A percentile compares a stretch with the other conserved stretches of the same genome.
Conservation (phyloP, 2,329 filamentous ascomycete genomes). For the Hypoxylon sp. region DNA sequence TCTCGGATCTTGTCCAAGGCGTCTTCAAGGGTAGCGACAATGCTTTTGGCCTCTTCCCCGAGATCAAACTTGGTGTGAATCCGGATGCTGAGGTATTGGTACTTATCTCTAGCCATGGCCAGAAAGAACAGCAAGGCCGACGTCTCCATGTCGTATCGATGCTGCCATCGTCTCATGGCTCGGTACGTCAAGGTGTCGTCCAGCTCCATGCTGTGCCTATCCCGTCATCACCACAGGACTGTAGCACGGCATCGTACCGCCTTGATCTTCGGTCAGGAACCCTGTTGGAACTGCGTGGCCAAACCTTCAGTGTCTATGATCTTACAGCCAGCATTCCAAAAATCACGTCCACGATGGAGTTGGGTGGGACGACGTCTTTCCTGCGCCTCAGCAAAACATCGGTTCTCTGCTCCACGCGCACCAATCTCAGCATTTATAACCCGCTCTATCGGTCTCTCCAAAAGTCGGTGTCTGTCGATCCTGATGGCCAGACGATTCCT, state of each 20-base stretch:
- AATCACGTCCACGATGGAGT: constrained; percentile 66
- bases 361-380: constrained; percentile 70
- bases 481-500: constrained; percentile 55
- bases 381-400: constrained; percentile 75
- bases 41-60: constrained; percentile 64
- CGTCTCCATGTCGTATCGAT: constrained; percentile 50
- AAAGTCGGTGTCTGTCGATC: constrained; percentile 61
- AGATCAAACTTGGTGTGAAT: constrained; percentile 58
- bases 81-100: constrained; percentile 67
- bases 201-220: constrained; percentile 50
- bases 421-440: constrained; percentile 74
- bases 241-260: constrained; percentile 58
- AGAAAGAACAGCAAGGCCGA: constrained; percentile 46
- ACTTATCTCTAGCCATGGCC: constrained; percentile 60
- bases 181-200: constrained; percentile 44
- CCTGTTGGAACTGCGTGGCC: constrained; percentile 70
- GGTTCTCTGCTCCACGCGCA: constrained; percentile 70
- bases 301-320: constrained; percentile 72
- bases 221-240: constrained; percentile 9
- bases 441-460: constrained; percentile 75
- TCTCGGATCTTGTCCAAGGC: constrained; percentile 65
- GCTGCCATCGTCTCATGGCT: constrained; percentile 40
- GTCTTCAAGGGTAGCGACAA: constrained; percentile 69
- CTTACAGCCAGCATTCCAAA: constrained; percentile 73
- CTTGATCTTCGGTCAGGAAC: constrained; percentile 74